Conservation (phyloP, 208 protist species). For the Leishmania arabica region DNA sequence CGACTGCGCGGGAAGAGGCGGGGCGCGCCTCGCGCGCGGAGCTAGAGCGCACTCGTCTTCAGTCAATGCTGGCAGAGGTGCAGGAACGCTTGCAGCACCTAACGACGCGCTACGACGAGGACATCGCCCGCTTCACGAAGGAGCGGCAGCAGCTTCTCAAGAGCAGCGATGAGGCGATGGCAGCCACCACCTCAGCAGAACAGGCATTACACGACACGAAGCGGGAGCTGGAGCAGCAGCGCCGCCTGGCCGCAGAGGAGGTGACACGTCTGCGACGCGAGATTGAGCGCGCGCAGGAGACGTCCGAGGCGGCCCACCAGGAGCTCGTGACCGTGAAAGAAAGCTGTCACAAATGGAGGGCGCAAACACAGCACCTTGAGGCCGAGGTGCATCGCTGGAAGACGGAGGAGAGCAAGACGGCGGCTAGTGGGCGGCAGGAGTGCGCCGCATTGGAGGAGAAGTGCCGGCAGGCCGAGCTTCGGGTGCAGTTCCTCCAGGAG, state of each 20-base stretch:
- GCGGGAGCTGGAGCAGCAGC: conserved; percentile 34
- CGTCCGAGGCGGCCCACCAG: conserved; percentile 12
- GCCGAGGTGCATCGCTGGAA: conserved; percentile 62
- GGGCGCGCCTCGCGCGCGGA: conserved; percentile 44
- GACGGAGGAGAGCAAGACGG: conserved; percentile 41
- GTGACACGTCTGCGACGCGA: conserved; percentile 24
- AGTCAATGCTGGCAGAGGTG: conserved; percentile 54
- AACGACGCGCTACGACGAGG: conserved; percentile 45
- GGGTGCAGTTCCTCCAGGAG: conserved; percentile 41
- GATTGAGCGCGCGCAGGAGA: conserved; percentile 22
- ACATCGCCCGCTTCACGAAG: conserved; percentile 40
- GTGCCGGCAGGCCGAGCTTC: conserved; percentile 31
- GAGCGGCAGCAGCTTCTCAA: conserved; percentile 48
- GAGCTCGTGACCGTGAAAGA: conserved; percentile 23
- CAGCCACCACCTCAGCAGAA: conserved; percentile 22
- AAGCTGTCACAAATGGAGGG: conserved; percentile 32
- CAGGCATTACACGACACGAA: conserved; percentile 35
- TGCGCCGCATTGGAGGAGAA: conserved; percentile 43
- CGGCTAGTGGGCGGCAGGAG: conserved; percentile 35
- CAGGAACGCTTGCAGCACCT: conserved; percentile 61
- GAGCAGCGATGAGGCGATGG: conserved; percentile 40
- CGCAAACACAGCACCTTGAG: conserved; percentile 29
- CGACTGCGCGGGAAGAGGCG: conserved; percentile 54
- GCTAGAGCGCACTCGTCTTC: conserved; percentile 63
- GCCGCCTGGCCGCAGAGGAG: conserved; percentile 30